Conservation (phyloP, 768 basidiomycete genomes). For the Hirschioporus abietinus region DNA sequence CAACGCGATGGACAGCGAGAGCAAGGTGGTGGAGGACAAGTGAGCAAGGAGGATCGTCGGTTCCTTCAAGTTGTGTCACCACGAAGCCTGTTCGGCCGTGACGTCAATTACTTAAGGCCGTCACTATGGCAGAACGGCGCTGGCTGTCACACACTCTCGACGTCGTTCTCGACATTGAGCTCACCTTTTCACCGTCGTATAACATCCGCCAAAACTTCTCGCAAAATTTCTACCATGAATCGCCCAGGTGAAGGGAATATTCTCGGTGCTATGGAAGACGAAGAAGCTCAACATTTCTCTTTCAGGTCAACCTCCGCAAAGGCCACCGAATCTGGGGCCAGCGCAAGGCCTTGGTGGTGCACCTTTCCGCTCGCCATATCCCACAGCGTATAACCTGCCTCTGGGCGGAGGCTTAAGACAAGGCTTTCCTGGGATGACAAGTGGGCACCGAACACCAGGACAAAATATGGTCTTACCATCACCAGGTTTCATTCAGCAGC, state of each 20-base stretch:
- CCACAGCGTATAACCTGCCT: conserved; percentile 50
- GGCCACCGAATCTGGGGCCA: conserved; percentile 69
- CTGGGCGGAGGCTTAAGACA: conserved; percentile 48
- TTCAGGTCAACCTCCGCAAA: conserved; percentile 75
- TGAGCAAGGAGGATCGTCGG: not conserved
- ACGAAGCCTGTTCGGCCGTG: not conserved
- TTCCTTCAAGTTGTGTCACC: not conserved
- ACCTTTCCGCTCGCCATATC: conserved; percentile 54
- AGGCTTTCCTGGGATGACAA: conserved; percentile 54
- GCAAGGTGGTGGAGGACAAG: not conserved
- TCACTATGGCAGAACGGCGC: not conserved
- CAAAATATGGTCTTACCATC: conserved; percentile 53
- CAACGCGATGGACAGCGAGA: not conserved
- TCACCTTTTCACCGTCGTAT: not conserved
- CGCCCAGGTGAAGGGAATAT: not conserved
- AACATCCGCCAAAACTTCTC: not conserved
- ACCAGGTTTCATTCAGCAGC: conserved; percentile 58
- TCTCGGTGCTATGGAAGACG: not conserved
- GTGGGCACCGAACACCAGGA: conserved; percentile 48
- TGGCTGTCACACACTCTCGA: not conserved
- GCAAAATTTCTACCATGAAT: not conserved
- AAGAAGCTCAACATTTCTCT: not conserved
- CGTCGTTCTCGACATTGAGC: not conserved
- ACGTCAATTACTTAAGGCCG: not conserved
- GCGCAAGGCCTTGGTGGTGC: conserved; percentile 55